phyloP scores from a whole-genome alignment of 2,329 filamentous ascomycete genomes.

The Paecilomyces dactylethromorphus region DNA sequence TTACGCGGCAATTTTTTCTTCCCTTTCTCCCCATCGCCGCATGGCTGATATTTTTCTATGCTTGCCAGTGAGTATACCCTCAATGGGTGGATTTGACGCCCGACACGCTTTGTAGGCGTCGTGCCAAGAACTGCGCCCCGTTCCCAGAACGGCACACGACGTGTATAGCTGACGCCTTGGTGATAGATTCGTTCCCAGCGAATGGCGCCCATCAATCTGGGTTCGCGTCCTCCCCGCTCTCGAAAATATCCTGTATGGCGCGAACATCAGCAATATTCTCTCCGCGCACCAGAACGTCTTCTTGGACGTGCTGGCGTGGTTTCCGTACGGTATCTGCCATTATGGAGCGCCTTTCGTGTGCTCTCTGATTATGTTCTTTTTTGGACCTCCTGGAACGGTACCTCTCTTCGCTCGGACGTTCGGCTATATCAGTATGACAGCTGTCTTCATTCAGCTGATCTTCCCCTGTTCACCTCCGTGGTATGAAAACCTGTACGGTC shows the following conservation, averaged over 20 bases:
- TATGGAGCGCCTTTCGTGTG: conserved; percentile 79
- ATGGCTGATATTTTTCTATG: conserved; percentile 88
- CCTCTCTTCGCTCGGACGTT: conserved; percentile 82
- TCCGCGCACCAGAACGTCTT: conserved; percentile 79
- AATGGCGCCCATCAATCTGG: conserved; percentile 90
- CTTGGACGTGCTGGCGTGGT: conserved; percentile 83
- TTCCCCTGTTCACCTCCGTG: conserved; percentile 94
- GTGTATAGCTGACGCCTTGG: neutral
- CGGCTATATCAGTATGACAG: conserved; percentile 85
- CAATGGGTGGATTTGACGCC: neutral
- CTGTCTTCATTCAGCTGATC: conserved; percentile 78
- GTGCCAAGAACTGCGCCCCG: conserved; percentile 1
- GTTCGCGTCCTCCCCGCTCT: conserved; percentile 89
- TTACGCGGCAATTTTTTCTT: conserved; percentile 85
- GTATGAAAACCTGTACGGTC: conserved; percentile 90
- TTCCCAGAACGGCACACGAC: neutral
- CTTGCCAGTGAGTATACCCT: conserved; percentile 67
- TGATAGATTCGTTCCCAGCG: conserved; percentile 74
- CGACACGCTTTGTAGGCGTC: neutral
- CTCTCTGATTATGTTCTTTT: conserved; percentile 76
- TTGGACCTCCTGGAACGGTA: conserved; percentile 75
- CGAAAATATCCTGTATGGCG: conserved; percentile 93
- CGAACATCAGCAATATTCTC: conserved; percentile 91
- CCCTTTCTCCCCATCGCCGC: conserved; percentile 78
- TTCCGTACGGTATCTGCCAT: conserved; percentile 87